Conservation (phyloP, 179 eudicot species). For the Gypsophila paniculata region DNA sequence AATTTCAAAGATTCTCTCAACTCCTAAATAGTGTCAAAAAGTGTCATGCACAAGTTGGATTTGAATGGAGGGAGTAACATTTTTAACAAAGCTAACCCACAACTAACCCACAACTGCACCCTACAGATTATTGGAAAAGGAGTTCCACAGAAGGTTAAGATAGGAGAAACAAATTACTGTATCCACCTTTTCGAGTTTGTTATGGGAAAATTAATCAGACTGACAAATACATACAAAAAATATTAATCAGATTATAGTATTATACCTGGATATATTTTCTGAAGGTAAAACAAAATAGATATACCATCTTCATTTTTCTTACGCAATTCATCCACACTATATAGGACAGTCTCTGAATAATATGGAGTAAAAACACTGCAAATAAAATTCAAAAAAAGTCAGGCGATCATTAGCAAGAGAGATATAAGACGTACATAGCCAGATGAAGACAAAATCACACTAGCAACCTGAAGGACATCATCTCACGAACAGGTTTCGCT, state of each 20-base stretch:
- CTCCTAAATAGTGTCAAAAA: no score
- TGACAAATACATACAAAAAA: background rate
- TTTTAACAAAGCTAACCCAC: background rate
- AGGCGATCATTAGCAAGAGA: background rate
- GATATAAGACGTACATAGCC: background rate
- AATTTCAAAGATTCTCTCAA: no score
- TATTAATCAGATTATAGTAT: background rate
- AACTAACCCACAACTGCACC: background rate
- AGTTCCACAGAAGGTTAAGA: background rate
- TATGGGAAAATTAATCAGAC: background rate
- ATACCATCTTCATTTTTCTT: constrained; percentile 96
- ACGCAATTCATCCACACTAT: constrained; percentile 72
- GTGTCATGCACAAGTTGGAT: no score
- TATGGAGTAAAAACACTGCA: constrained; percentile 98
- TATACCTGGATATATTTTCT: constrained; percentile 95
- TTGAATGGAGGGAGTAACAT: no score
- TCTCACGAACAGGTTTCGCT: constrained; percentile 73
- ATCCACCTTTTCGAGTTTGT: background rate
- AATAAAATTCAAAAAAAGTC: constrained; percentile 13
- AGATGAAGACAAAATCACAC: background rate
- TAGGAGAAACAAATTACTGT: background rate
- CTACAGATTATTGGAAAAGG: no score
- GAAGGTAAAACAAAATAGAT: constrained; percentile 87
- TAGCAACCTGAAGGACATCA: constrained; percentile 81
- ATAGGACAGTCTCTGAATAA: constrained; percentile 86